Conservation (phyloP, 2,329 filamentous ascomycete genomes). For the Thelonectria discophora region DNA sequence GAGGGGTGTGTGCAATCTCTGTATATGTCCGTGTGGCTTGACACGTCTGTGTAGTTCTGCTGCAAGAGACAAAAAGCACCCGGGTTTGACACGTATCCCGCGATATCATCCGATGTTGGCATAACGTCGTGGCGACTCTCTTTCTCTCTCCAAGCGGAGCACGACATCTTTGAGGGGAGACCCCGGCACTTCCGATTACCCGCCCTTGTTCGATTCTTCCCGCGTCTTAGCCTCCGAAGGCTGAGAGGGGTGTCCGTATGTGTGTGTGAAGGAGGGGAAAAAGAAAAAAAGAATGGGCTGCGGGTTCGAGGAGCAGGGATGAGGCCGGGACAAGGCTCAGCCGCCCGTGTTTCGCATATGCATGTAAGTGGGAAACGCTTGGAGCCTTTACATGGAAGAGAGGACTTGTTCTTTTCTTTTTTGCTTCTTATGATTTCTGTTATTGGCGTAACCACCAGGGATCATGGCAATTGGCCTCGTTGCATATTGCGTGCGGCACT, state of each 20-base stretch:
- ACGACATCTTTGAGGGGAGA: neutral
- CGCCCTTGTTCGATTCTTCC: conserved; percentile 27
- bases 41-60: conserved; percentile 22
- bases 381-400: neutral
- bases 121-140: conserved; percentile 34
- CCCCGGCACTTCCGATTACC: conserved; percentile 25
- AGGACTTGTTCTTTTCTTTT: neutral
- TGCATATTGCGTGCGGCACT: conserved; percentile 11
- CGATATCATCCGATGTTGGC: conserved; percentile 42
- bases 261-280: too few relatives aligned
- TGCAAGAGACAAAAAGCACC: too few relatives aligned
- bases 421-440: too few relatives aligned
- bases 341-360: conserved; percentile 33
- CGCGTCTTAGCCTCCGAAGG: conserved; percentile 17
- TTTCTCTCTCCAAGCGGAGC: too few relatives aligned
- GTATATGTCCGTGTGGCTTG: too few relatives aligned
- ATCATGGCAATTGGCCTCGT: conserved; percentile 10
- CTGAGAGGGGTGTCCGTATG: too few relatives aligned
- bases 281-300: conserved; percentile 13
- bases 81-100: conserved; percentile 37
- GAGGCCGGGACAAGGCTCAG: conserved; percentile 20
- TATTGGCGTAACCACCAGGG: neutral
- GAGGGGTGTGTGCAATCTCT: conserved; percentile 1
- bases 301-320: conserved; percentile 24
- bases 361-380: conserved; percentile 19